Evolutionary conservation across 176 grass and related monocot genomes (phyloP).

Genomic region (Areca catechu): DNA sequence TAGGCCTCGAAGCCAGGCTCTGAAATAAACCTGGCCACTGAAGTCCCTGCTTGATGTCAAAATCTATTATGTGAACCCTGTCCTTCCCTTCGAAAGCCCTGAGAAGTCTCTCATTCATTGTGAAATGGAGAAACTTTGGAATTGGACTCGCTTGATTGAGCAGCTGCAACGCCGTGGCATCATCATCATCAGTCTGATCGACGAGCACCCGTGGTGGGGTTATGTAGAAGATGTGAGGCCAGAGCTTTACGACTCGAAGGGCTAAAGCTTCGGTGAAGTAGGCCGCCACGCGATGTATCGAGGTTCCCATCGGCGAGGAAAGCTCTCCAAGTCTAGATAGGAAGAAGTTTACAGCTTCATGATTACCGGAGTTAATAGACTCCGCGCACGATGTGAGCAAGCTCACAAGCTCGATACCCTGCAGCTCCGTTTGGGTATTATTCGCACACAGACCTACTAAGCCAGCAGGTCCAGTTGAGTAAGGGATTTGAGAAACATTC

Average conservation of each 20-base stretch:
- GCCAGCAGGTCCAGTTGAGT: background rate
- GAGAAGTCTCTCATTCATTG: slow-evolving; percentile 62
- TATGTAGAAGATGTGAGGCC: slow-evolving; percentile 65
- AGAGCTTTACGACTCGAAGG: slow-evolving; percentile 43
- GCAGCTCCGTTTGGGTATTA: slow-evolving; percentile 12
- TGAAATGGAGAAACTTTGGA: slow-evolving; percentile 83
- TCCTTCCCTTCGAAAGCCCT: slow-evolving; percentile 82
- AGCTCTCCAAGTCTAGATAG: slow-evolving; percentile 61
- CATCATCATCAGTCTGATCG: slow-evolving; percentile 46
- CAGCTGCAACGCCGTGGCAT: slow-evolving; percentile 47
- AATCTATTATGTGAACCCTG: slow-evolving; percentile 92
- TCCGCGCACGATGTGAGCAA: slow-evolving; percentile 66
- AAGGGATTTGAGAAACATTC: slow-evolving; percentile 1
- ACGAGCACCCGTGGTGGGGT: slow-evolving; percentile 48
- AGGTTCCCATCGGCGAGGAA: slow-evolving; percentile 53
- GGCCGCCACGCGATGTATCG: slow-evolving; percentile 65
- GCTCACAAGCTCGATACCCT: slow-evolving; percentile 34
- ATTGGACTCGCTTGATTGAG: slow-evolving; percentile 70
- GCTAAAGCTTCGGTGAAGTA: slow-evolving; percentile 83
- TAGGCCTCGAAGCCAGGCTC: slow-evolving; percentile 49
- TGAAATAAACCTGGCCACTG: slow-evolving; percentile 89
- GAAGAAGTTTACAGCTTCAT: slow-evolving; percentile 63
- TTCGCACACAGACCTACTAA: background rate
- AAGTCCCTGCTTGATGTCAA: slow-evolving; percentile 93
- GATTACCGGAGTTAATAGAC: slow-evolving; percentile 41